Evolutionary conservation across 371 early-diverging fungal genomes (phyloP).

Genomic region (Polyrhizophydium stewartii): DNA sequence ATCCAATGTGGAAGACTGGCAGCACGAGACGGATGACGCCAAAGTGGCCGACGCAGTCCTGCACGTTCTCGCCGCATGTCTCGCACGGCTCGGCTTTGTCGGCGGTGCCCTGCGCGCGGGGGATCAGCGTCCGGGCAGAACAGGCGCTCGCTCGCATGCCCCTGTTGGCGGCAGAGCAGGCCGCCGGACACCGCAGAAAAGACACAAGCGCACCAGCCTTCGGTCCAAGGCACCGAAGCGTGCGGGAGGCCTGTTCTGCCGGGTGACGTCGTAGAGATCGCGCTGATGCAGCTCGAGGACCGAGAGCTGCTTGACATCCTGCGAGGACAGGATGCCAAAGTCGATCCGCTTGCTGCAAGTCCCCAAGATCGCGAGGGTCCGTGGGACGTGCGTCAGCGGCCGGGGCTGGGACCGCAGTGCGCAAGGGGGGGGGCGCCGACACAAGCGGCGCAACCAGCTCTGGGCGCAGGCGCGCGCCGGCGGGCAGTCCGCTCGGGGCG

Average conservation of each 20-base stretch:
- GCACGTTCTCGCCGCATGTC: conserved; percentile 87
- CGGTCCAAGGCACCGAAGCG: conserved; percentile 87
- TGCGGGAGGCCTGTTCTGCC: conserved; percentile 60
- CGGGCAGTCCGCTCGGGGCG: background rate
- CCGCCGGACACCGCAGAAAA: background rate
- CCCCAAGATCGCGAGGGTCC: too few relatives aligned
- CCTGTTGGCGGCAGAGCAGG: background rate
- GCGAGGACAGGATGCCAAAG: conserved; percentile 84
- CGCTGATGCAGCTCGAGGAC: conserved; percentile 88
- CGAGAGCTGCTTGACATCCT: conserved; percentile 76
- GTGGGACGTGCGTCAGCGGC: too few relatives aligned
- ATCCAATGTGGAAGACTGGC: conserved; percentile 99
- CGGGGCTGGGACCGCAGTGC: too few relatives aligned
- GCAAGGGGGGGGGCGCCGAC: too few relatives aligned
- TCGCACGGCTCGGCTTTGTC: conserved; percentile 81
- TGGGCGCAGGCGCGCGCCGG: too few relatives aligned
- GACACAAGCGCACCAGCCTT: conserved; percentile 66
- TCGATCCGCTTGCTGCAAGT: conserved; percentile 80
- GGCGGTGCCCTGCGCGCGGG: conserved; percentile 69
- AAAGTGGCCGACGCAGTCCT: conserved; percentile 98
- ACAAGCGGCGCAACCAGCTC: too few relatives aligned
- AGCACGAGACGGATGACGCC: conserved; percentile 91
- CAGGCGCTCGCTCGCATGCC: too few relatives aligned
- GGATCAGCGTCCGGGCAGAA: too few relatives aligned
- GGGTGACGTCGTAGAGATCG: conserved; percentile 80